phyloP scores from a whole-genome alignment of 139 green algal species.

The Trebouxia sp. region DNA sequence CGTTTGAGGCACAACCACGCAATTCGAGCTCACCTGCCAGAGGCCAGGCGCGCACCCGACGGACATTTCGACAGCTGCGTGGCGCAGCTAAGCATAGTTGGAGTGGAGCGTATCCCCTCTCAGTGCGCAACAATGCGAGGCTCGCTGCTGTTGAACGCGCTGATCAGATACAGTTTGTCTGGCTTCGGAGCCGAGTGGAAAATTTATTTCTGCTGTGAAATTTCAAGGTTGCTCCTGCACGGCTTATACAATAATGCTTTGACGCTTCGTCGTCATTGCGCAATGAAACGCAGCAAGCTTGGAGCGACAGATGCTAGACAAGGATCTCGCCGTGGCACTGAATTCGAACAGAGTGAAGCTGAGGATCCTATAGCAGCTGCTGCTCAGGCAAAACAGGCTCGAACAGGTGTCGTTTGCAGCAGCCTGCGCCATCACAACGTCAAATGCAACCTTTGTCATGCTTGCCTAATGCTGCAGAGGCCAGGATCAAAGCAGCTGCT shows the following conservation, averaged over 20 bases:
- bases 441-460: no score
- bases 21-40: constrained; percentile 2
- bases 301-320: neutral
- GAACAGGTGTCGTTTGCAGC: neutral
- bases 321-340: neutral
- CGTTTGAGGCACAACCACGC: neutral
- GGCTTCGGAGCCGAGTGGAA: no score
- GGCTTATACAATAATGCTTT: no score
- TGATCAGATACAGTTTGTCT: no score
- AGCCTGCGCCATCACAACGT: no score
- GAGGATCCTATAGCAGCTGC: constrained; percentile 26
- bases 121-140: no score
- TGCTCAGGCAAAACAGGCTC: neutral
- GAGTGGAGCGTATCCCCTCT: no score
- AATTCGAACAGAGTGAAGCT: neutral
- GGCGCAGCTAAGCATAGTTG: no score
- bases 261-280: neutral
- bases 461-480: constrained; percentile 28
- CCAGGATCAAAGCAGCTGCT: constrained; percentile 38
- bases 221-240: no score
- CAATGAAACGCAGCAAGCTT: neutral
- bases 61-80: no score
- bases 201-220: no score
- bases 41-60: neutral
- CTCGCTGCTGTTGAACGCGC: no score